Base-by-base conservation (phyloP, 805 yeast genomes). In the Cyberlindnera suaveolens region DNA sequence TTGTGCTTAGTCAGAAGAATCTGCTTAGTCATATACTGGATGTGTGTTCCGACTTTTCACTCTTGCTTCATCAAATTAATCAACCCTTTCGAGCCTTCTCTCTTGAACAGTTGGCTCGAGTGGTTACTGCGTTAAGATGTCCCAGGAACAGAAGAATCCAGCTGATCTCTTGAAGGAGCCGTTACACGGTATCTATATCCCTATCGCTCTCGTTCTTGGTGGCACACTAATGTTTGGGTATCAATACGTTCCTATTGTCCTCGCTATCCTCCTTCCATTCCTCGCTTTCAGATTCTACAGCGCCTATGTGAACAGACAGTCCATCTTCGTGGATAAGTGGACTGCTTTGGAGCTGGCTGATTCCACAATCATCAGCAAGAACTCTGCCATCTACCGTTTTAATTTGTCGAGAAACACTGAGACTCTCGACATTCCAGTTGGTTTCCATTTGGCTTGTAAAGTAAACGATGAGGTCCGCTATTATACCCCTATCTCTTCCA, bases 401-500 rank as follows among this genome's bases (percentile, higher is more conserved):
- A 77, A 77, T 55, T 66, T 85, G 54, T 67, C 67, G 45, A 72
- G 79, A 43, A 78, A 78, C 5, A 71, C 74, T 34, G 89, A 83
- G 54, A 68, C 74, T 8, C 67, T 85, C 52, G 69, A 77, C 42
- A 71, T 84, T 38, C 89, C 91, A 19, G 75, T 84, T 34, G 93
- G 93, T 30, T 86, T 82, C 57, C 85, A 83, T 60, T 68, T 85
- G 40, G 86, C 84, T 11, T 81, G 82, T 50, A 62, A 64, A 44
- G 62, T 73, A 11, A 51, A 47, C 26, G 68, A 72, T 40, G 64
- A 62, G 31, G 64, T 77, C 40, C 75, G 90, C 57, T 82, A 80
- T 62, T 85, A 85, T 57, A 78, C 88, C 3, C 95, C 95, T 32
- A 83, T 85, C 40, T 78, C 85, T 20, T 78, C 84, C 48, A 76